A percentile compares a stretch with the other conserved stretches of the same genome.
Conservation (phyloP, 2,329 filamentous ascomycete species). For the Dothistroma septosporum region DNA sequence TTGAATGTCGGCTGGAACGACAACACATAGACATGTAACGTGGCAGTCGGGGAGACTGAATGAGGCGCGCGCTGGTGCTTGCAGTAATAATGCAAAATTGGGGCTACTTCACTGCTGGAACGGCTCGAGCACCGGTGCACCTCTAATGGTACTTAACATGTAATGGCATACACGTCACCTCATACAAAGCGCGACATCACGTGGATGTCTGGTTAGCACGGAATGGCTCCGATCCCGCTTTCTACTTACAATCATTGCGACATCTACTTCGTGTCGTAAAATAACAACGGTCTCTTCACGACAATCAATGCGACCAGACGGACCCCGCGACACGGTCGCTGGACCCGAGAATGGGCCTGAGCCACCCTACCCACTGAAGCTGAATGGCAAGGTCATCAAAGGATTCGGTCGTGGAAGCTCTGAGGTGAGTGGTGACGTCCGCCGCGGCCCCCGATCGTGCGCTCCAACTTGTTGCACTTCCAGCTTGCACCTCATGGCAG, state of each 20-base stretch:
- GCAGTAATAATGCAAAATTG: not conserved
- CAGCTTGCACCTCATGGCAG: not conserved
- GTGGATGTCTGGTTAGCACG: not conserved
- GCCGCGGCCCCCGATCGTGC: not conserved
- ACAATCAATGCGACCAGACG: conserved; percentile 38
- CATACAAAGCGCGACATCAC: not conserved
- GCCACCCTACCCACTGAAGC: conserved; percentile 73
- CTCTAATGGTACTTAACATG: not conserved
- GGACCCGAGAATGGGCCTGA: conserved; percentile 71
- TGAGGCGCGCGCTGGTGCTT: not conserved
- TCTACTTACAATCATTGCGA: not conserved
- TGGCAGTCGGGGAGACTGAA: not conserved
- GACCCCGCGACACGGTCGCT: conserved; percentile 63
- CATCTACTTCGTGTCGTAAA: not conserved
- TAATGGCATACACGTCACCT: not conserved
- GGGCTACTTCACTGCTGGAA: not conserved
- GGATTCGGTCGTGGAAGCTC: conserved; percentile 93
- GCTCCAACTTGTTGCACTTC: conserved; percentile 4
- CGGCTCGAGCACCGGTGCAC: not conserved
- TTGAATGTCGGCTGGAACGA: conserved; percentile 14
- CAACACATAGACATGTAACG: conserved; percentile 5
- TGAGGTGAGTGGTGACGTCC: conserved; percentile 55
- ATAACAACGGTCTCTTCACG: not conserved
- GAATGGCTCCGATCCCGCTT: not conserved
- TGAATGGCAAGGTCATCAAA: conserved; percentile 83